These are phyloP conservation scores for Arabis hirsuta DNA, from an alignment of 345 rosid genomes.

Conservation along the genomic window DNA sequence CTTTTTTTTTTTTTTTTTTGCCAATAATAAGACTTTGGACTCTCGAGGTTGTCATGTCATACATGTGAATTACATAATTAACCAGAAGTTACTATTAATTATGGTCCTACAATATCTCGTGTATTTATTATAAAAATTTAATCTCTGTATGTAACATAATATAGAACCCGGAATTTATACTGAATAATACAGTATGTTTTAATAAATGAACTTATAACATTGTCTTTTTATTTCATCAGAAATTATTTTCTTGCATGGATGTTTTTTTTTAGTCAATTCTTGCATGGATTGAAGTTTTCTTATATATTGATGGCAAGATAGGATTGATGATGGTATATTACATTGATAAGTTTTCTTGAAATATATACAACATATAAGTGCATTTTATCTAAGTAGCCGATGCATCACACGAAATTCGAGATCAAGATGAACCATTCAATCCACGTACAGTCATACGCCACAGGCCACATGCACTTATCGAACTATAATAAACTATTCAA, in stretches of 20 bases:
- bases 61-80: conserved; percentile 53
- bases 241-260: neutral
- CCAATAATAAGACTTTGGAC: conserved; percentile 33
- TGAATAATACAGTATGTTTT: neutral
- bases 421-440: conserved; percentile 2
- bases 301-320: no score
- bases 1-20: neutral
- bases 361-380: neutral
- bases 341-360: neutral
- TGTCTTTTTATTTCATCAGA: neutral
- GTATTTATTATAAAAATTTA: conserved; percentile 17
- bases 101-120: conserved; percentile 32
- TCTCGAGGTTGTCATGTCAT: conserved; percentile 46
- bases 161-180: neutral
- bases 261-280: neutral
- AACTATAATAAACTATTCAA: neutral
- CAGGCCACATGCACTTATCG: neutral
- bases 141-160: neutral
- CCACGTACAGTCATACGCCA: neutral
- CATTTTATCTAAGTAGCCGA: neutral
- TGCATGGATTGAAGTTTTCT: no score
- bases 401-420: conserved; percentile 7
- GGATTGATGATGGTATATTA: neutral
- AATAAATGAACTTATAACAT: neutral
- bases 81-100: conserved; percentile 30